phyloP scores from a whole-genome alignment of 1,284 basidiomycete species.

The Meripilus lineatus region DNA sequence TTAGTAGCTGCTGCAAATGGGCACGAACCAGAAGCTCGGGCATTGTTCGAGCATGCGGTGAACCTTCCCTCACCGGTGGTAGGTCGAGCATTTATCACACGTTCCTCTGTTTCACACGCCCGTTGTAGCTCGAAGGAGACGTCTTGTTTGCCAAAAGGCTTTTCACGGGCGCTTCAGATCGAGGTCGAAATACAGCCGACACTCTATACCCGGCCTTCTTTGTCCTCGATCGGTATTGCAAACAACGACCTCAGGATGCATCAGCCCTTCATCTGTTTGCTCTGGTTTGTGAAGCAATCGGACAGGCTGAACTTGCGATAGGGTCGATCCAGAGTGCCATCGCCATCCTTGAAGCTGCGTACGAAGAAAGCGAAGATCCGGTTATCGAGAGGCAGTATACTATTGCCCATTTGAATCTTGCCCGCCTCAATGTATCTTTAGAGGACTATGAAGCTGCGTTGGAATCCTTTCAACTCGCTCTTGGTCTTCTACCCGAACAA shows the following conservation, averaged over 20 bases:
- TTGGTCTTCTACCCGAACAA: conserved; percentile 61
- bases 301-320: conserved; percentile 61
- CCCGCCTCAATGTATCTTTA: conserved; percentile 65
- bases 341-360: conserved; percentile 74
- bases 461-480: conserved; percentile 68
- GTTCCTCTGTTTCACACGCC: conserved; percentile 1
- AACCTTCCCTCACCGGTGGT: conserved; percentile 69
- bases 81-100: conserved; percentile 20
- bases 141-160: conserved; percentile 70
- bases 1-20: conserved; percentile 71
- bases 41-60: conserved; percentile 82
- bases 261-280: conserved; percentile 83
- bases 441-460: conserved; percentile 58
- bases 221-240: conserved; percentile 74
- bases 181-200: conserved; percentile 31
- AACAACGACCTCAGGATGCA: conserved; percentile 64
- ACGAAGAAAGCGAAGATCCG: conserved; percentile 83
- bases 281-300: conserved; percentile 82
- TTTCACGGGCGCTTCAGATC: conserved; percentile 34
- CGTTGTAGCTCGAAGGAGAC: conserved; percentile 73
- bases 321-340: conserved; percentile 64
- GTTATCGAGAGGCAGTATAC: conserved; percentile 76
- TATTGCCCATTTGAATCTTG: conserved; percentile 81
- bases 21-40: conserved; percentile 57
- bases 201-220: conserved; percentile 73